Evolutionary conservation across 2,329 filamentous ascomycete species (phyloP), one percentile per base, ranked within the genome.

Genomic region (Fusarium subglutinans): DNA sequence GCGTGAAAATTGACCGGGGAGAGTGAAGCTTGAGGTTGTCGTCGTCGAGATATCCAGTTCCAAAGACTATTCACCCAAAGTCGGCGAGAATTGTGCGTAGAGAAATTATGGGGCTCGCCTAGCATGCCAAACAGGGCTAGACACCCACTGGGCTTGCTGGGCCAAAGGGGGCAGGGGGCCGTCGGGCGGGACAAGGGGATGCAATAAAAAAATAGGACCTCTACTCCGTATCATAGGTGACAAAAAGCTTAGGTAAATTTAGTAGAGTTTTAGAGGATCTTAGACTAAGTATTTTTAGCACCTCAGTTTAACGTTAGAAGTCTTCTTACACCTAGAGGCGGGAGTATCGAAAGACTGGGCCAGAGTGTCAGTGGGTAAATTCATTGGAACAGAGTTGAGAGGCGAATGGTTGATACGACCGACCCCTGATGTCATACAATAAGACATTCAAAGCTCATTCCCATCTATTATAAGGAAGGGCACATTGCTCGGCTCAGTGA

Each of bases 51-150:
- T 72, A 75, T 78, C 74, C 54, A 63, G 35, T 72, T 73, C 59
- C 63, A 61, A 65, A 70, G 38, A 50, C 63, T 63, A 35, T 61
- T 62, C 63, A 66, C 72, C 63, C 63, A 74, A 66, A 59, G 51
- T 59, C 30, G 35, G 43, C 69, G 70, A 72, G 76, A 78, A 80
- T 79, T 79, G 76, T 60, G 64, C 70, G 59, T 61, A 59, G 22
- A 44, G 70, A 80, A 80, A 80, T 77, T 78, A 86, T 85, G 87
- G 85, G 81, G 83, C 80, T 78, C 75, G 75, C 67, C 69, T 77
- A 83, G 77, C 55, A 80, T 70, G 57, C 79, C 71, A 41, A 63
- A 76, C 75, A 20, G 78, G 79, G 41, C 75, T 82, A 82, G 80
- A 40, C 57, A 41, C 14, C 26, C 40, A 47, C 47, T 37, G 17